Percentiles rank a stretch among this genome's conserved stretches.
Evolutionary conservation across 345 rosid species (phyloP).

Genomic region (Salix caprea): DNA sequence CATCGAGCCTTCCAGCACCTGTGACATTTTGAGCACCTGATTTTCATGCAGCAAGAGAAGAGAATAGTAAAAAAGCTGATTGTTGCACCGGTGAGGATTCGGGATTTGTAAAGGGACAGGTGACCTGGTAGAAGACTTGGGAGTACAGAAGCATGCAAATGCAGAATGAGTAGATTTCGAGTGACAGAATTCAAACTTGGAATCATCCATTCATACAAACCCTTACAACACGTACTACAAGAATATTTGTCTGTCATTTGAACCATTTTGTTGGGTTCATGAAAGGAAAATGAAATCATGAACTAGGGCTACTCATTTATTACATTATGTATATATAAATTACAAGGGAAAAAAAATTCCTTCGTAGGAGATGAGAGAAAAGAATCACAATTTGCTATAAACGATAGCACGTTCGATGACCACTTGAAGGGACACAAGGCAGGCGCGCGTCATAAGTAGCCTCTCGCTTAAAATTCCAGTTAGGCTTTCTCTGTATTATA

Average conservation of each 20-base stretch:
- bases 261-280: constrained; percentile 9
- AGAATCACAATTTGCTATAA: constrained; percentile 20
- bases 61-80: too few relatives aligned
- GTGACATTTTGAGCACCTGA: too few relatives aligned
- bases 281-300: constrained; percentile 1
- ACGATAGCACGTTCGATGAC: neutral
- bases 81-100: neutral
- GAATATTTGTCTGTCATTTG: neutral
- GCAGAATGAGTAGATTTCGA: too few relatives aligned
- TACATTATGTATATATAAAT: constrained; percentile 14
- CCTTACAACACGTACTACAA: neutral
- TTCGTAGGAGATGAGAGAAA: constrained; percentile 1
- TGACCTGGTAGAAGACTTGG: too few relatives aligned
- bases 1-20: too few relatives aligned
- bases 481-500: neutral
- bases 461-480: neutral
- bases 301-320: neutral
- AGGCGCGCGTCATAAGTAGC: neutral
- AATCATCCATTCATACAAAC: neutral
- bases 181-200: neutral
- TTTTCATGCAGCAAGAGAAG: too few relatives aligned
- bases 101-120: neutral
- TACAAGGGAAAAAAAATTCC: constrained; percentile 29
- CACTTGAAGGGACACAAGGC: neutral
- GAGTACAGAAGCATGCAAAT: neutral